These are phyloP conservation scores for Gaeumannomyces sp. DNA, from an alignment of 2,329 filamentous ascomycete species.

Conservation along the genomic window DNA sequence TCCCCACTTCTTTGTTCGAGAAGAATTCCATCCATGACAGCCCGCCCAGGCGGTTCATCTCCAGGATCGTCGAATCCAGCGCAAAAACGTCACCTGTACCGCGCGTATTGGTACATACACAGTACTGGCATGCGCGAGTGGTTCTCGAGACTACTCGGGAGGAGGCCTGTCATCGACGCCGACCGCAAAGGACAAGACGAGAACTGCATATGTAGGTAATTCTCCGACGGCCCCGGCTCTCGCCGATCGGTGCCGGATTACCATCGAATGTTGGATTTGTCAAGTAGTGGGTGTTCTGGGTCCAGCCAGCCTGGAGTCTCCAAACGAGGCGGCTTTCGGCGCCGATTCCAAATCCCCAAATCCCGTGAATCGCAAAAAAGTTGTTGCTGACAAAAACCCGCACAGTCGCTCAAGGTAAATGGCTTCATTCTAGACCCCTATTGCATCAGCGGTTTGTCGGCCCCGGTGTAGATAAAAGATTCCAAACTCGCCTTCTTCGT, in stretches of 20 bases:
- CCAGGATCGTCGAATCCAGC: too few species aligned
- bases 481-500: not conserved
- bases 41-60: too few species aligned
- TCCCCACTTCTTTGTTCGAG: not conserved
- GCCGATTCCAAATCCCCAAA: not conserved
- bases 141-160: too few species aligned
- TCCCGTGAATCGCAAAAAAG: not conserved
- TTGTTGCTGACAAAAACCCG: not conserved
- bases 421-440: not conserved
- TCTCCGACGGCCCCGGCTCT: too few species aligned
- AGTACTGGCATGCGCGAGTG: too few species aligned
- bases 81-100: too few species aligned
- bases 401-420: not conserved
- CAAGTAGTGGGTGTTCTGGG: not conserved
- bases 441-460: not conserved
- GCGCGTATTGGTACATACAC: too few species aligned
- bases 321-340: not conserved
- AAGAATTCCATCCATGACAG: too few species aligned
- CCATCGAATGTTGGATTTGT: not conserved
- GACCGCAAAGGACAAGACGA: too few species aligned
- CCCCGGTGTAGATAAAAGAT: not conserved
- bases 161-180: too few species aligned
- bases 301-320: not conserved
- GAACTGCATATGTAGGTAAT: too few species aligned
- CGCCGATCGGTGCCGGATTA: too few species aligned